phyloP scores from a whole-genome alignment of 768 basidiomycete species.

The Udeniomyces megalosporus region DNA sequence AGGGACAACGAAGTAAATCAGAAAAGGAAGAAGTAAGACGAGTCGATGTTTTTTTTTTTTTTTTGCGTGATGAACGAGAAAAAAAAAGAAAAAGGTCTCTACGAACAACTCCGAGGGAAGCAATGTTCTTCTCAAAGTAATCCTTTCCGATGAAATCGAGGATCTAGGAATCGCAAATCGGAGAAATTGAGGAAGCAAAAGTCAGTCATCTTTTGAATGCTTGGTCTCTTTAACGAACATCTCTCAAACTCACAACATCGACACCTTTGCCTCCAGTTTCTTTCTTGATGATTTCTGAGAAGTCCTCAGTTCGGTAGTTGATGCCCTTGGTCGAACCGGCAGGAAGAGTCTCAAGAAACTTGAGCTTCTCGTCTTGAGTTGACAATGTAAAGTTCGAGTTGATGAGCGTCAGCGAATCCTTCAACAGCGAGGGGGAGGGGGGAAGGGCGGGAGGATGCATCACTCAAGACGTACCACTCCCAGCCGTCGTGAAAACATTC shows the following conservation, averaged over 20 bases:
- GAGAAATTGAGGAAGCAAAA: neutral
- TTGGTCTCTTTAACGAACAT: neutral
- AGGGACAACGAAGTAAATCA: neutral
- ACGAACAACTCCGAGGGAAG: conserved; percentile 48
- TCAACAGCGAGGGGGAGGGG: too few species aligned
- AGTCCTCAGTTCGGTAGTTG: conserved; percentile 74
- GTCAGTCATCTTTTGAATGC: neutral
- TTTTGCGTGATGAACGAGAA: too few species aligned
- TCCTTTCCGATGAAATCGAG: conserved; percentile 68
- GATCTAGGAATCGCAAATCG: conserved; percentile 26
- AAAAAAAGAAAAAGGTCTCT: too few species aligned
- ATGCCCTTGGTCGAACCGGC: conserved; percentile 44
- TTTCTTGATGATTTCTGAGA: conserved; percentile 53
- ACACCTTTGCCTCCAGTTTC: conserved; percentile 55
- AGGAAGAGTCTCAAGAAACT: conserved; percentile 52
- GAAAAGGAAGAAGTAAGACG: conserved; percentile 47
- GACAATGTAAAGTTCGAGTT: too few species aligned
- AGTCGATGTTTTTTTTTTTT: conserved; percentile 59
- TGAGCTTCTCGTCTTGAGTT: conserved; percentile 66
- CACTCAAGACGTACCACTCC: conserved; percentile 26
- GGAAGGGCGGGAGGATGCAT: too few species aligned
- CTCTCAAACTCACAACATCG: conserved; percentile 39
- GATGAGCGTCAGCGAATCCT: too few species aligned
- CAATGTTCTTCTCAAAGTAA: conserved; percentile 59
- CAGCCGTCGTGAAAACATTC: conserved; percentile 70